Evolutionary conservation across 768 basidiomycete species (phyloP).

Genomic region (Suillus discolor): DNA sequence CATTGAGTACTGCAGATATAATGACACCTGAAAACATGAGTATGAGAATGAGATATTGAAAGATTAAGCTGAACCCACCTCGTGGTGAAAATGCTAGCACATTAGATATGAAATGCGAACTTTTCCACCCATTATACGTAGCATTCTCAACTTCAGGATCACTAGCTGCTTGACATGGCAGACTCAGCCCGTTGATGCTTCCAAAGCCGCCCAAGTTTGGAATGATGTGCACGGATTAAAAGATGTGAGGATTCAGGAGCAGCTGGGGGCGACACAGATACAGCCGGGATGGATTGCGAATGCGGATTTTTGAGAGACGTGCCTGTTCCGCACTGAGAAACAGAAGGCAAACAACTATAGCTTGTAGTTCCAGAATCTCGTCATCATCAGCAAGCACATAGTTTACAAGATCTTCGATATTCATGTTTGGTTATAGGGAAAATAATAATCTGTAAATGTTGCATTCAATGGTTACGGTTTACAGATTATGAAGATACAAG

Average conservation of each 20-base stretch:
- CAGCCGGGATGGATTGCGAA: neutral
- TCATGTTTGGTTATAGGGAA: too few species aligned
- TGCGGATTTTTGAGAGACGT: neutral
- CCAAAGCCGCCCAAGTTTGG: neutral
- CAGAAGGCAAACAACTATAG: neutral
- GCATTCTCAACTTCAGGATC: neutral
- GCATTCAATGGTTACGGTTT: too few species aligned
- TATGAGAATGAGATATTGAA: too few species aligned
- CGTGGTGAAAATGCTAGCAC: neutral
- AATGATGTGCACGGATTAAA: too few species aligned
- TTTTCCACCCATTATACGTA: too few species aligned
- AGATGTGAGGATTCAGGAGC: conserved; percentile 33
- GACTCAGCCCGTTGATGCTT: neutral
- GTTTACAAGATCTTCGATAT: too few species aligned
- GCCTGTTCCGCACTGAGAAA: neutral
- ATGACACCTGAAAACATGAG: neutral
- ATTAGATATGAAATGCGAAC: neutral
- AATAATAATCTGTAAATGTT: too few species aligned
- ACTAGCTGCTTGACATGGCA: neutral
- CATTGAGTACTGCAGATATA: neutral
- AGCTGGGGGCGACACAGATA: conserved; percentile 17
- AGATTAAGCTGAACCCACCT: neutral
- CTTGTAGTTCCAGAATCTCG: neutral
- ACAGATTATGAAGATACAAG: too few species aligned
- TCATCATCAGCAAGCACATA: too few species aligned